Evolutionary conservation across 2,329 filamentous ascomycete genomes (phyloP), one percentile per base, ranked within the genome.

Genomic region (Pseudogymnoascus sp.): DNA sequence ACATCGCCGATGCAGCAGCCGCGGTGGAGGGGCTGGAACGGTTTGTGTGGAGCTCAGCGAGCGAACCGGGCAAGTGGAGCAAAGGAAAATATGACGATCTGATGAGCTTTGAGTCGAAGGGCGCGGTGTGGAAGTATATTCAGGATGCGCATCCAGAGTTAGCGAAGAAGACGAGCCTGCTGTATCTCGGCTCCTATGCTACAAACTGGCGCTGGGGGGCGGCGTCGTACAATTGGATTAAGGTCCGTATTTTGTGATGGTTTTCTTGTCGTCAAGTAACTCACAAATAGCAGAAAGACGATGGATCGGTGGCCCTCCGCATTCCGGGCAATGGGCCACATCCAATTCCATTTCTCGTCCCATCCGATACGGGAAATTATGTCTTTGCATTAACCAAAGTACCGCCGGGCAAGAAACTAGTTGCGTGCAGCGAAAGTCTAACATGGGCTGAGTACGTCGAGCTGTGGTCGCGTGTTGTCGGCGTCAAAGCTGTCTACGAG

Each of bases 71-170:
- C 7, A 76, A 74, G 64, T 73, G 71, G 70, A 77, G 74, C n/a
- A 68, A 67, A 9, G 78, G 78, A 0, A 77, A 77, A 65, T 79
- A 79, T 62, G 73, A 63, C 2, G 68, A 71, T 13, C 74, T 78
- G 0, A 75, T 75, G 59, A 77, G 80, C 66, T 79, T 77, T 63
- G 75, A 79, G 42, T 68, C 71, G 11, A 80, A 80, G 65, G 77
- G 75, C 4, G 68, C 68, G 0, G 72, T 70, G 4, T 70, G 67
- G 1, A 67, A 70, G 2, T 77, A 77, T 56, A 67, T 72, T 35
- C 67, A 64, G 56, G 63, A 69, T 17, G 56, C 62, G n/a, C 69
- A 73, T 65, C 70, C 69, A 0, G 61, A 63, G 9, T 63, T 76
- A 35, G 70, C 68, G 31, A 65, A 62, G 40, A 73, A 71, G 64